phyloP scores from a whole-genome alignment of 2,329 filamentous ascomycete species.

The Alternaria longipes region DNA sequence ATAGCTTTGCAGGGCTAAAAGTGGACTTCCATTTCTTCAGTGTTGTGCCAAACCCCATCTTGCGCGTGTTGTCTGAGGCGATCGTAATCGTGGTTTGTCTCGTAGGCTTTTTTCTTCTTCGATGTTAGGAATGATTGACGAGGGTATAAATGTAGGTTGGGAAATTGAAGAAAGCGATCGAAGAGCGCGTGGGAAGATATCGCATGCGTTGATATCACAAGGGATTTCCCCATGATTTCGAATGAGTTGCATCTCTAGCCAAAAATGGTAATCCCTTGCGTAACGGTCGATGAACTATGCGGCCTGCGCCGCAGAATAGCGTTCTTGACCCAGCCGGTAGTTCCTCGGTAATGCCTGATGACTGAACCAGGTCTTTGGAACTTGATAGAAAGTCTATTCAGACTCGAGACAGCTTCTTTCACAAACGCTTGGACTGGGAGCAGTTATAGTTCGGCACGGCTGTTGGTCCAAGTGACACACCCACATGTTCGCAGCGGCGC shows the following conservation, averaged over 20 bases:
- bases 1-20: neutral
- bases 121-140: neutral
- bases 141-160: neutral
- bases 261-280: neutral
- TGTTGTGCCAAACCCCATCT: constrained; percentile 4
- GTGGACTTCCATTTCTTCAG: constrained; percentile 3
- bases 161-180: neutral
- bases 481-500: constrained; percentile 8
- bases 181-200: neutral
- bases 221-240: neutral
- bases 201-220: neutral
- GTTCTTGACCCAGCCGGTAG: neutral
- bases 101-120: neutral
- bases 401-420: neutral
- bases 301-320: neutral
- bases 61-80: neutral
- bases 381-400: neutral
- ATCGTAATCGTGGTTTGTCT: neutral
- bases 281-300: neutral
- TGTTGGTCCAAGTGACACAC: neutral
- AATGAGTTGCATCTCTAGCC: neutral
- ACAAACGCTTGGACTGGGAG: neutral
- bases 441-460: neutral
- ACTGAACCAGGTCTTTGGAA: neutral
- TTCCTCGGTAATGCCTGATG: neutral